Evolutionary conservation across 441 rosid genomes (phyloP), one percentile per base, ranked within the genome.

Genomic region (Brassica balearica): DNA sequence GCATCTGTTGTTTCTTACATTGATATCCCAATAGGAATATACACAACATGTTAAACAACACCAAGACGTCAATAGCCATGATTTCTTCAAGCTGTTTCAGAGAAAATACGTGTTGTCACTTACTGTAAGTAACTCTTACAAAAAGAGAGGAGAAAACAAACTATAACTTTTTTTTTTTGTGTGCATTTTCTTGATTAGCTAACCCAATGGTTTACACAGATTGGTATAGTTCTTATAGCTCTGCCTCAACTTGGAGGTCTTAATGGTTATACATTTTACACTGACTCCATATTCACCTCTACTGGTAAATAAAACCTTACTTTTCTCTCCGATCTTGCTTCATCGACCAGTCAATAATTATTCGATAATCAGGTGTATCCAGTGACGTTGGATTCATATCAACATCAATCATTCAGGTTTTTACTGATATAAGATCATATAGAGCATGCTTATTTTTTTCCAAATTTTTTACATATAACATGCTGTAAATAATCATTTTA

Each of bases 211-310:
- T 73, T 64, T 11, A 32, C 34, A 22, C 59, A 75, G 78, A 75
- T 75, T 22, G 78, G 72, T 67, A 43, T 75, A 14, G 72, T 67
- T 56, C 66, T 75, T 34, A 11, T 75, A 66, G 29, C 72, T 55
- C 41, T 75, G 67, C 72, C 73, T 14, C 67, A 75, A 6, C 78
- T 75, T 56, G 78, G 78, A 58, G 72, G 78, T 58, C 59, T 75
- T 25, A 75, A 59, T 59, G 73, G n/a, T 15, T 75, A 66, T 66
- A 56, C 29, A 1, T 75, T 75, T 15, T 75, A 75, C 67, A 75
- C 78, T 17, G 78, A 41, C 73, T 75, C 78, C 46, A 75, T 75
- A 41, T 75, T 75, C 67, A 23, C 61, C 22, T 38, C 78, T 36
- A 58, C 78, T 19, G 78, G 78, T 75, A 74, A 58, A 15, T 59